phyloP scores from a whole-genome alignment of 1,284 basidiomycete genomes.

The Leccinum huronense region DNA sequence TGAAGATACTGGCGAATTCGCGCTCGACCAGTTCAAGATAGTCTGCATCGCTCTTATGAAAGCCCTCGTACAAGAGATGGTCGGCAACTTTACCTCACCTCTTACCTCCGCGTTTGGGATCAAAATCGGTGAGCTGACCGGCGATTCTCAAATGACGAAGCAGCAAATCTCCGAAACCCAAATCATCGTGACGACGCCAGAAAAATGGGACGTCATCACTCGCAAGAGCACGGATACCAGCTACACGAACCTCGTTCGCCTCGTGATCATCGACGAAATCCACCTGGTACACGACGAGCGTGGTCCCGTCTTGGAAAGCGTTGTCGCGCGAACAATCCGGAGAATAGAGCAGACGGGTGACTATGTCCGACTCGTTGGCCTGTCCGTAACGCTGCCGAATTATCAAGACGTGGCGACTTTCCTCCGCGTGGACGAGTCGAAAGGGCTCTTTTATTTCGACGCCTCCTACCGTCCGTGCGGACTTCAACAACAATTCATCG shows the following conservation, averaged over 20 bases:
- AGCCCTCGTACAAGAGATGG: slow-evolving; percentile 96
- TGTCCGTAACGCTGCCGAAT: slow-evolving; percentile 97
- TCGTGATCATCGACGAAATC: slow-evolving; percentile 99
- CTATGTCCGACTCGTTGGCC: slow-evolving; percentile 90
- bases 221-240: slow-evolving; percentile 96
- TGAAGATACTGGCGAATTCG: slow-evolving; percentile 80
- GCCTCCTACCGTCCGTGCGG: slow-evolving; percentile 86
- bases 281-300: slow-evolving; percentile 98
- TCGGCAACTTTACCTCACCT: slow-evolving; percentile 85
- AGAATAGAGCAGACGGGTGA: slow-evolving; percentile 94
- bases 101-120: slow-evolving; percentile 75
- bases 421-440: slow-evolving; percentile 89
- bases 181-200: slow-evolving; percentile 98
- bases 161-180: slow-evolving; percentile 97
- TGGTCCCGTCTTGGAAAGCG: slow-evolving; percentile 93
- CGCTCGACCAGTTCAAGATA: slow-evolving; percentile 93
- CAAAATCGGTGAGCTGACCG: slow-evolving; percentile 93
- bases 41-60: slow-evolving; percentile 99
- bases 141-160: slow-evolving; percentile 98
- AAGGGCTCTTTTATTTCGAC: slow-evolving; percentile 97
- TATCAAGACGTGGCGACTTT: slow-evolving; percentile 99
- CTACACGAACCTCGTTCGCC: slow-evolving; percentile 96
- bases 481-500: slow-evolving; percentile 96
- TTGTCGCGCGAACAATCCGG: slow-evolving; percentile 89
- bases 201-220: slow-evolving; percentile 99